Percentiles rank a stretch among this genome's conserved stretches.
phyloP scores from a whole-genome alignment of 1,284 basidiomycete genomes.

The Golubevia sp. region DNA sequence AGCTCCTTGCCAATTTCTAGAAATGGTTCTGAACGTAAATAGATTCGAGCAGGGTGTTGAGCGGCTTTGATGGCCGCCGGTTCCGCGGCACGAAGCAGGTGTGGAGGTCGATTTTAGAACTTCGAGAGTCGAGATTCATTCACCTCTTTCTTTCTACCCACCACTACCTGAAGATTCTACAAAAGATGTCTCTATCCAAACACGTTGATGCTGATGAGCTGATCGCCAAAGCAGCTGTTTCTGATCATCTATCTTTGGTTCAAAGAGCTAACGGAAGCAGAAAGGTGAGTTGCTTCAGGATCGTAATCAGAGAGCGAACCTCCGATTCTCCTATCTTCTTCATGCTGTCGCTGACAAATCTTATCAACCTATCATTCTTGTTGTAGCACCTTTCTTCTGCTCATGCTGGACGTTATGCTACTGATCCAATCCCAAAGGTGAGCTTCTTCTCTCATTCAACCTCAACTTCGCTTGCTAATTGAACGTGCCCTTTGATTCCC shows the following conservation, averaged over 20 bases:
- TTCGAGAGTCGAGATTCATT: no score
- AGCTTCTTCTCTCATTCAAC: background rate
- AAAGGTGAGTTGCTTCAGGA: no score
- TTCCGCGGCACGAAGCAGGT: no score
- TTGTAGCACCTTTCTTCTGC: slow-evolving; percentile 18
- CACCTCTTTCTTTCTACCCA: background rate
- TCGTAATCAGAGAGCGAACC: no score
- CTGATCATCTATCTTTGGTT: slow-evolving; percentile 33
- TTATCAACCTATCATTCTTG: no score
- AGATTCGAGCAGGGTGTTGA: no score
- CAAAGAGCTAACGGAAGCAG: slow-evolving; percentile 16
- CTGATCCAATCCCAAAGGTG: slow-evolving; percentile 22
- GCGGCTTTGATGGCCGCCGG: no score
- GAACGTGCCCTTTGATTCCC: no score
- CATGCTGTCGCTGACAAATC: background rate
- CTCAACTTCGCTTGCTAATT: no score
- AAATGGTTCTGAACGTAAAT: no score
- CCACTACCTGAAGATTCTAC: background rate
- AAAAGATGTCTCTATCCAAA: slow-evolving; percentile 45
- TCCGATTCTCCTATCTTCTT: slow-evolving; percentile 1
- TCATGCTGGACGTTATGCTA: slow-evolving; percentile 48
- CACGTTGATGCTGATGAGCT: slow-evolving; percentile 50
- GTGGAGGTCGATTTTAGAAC: no score
- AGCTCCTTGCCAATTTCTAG: no score
- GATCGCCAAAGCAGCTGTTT: slow-evolving; percentile 35